Percentiles rank a stretch among this genome's conserved stretches.
These are phyloP conservation scores for Rhytidiadelphus loreus DNA, from an alignment of 225 moss, liverwort and hornwort genomes.

Conservation along the genomic window DNA sequence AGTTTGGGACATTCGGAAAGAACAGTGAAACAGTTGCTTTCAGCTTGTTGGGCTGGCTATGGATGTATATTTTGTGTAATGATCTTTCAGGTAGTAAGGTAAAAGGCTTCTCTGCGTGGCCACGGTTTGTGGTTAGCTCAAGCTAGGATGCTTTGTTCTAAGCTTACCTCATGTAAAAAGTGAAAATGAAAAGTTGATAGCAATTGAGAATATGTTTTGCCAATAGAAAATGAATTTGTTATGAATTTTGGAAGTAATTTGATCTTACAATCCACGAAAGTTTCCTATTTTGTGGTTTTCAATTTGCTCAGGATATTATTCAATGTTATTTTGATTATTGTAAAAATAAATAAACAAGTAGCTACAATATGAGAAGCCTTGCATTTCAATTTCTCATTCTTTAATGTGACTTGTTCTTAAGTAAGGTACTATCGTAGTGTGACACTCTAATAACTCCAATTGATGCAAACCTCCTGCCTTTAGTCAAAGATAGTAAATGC, in stretches of 20 bases:
- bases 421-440: no score
- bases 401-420: background rate
- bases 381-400: background rate
- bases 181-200: background rate
- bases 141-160: background rate
- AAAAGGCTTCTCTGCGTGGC: background rate
- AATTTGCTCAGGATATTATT: background rate
- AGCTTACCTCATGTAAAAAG: background rate
- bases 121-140: background rate
- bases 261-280: accelerated
- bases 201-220: background rate
- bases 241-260: background rate
- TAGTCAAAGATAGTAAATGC: background rate
- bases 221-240: background rate
- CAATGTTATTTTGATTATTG: background rate
- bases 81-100: background rate
- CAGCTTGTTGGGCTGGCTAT: background rate
- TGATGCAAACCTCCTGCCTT: no score
- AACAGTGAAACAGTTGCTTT: background rate
- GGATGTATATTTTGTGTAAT: background rate
- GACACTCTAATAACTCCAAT: no score
- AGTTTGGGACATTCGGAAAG: background rate
- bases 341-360: background rate
- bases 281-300: background rate
- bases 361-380: accelerated